These are phyloP conservation scores for Nemania bipapillata DNA, from an alignment of 2,329 filamentous ascomycete genomes.

Conservation along the genomic window DNA sequence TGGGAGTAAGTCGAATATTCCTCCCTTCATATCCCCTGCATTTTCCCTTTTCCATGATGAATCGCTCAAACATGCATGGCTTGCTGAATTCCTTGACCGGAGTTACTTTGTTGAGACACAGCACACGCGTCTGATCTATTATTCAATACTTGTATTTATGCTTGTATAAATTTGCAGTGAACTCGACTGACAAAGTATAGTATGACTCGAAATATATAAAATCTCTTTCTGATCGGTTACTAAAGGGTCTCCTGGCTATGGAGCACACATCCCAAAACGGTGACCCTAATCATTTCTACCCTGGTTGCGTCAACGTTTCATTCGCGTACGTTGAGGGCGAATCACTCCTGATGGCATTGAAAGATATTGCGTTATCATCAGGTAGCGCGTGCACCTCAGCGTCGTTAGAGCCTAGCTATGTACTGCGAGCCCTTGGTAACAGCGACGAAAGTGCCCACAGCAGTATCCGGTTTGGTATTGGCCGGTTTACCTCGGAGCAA, in stretches of 20 bases:
- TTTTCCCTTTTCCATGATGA: slow-evolving; percentile 72
- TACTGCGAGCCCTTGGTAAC: slow-evolving; percentile 90
- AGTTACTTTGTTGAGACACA: slow-evolving; percentile 69
- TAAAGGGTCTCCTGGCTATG: slow-evolving; percentile 83
- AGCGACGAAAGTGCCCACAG: slow-evolving; percentile 98
- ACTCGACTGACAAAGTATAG: slow-evolving; percentile 59
- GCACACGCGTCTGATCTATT: slow-evolving; percentile 72
- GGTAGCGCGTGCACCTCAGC: slow-evolving; percentile 97
- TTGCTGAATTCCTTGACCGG: slow-evolving; percentile 81
- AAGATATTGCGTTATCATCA: slow-evolving; percentile 96
- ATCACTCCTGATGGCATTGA: slow-evolving; percentile 96
- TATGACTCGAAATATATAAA: slow-evolving; percentile 91
- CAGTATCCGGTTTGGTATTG: slow-evolving; percentile 97
- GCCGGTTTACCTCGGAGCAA: slow-evolving; percentile 91
- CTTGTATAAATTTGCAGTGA: background rate
- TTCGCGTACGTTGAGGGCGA: slow-evolving; percentile 99
- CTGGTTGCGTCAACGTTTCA: slow-evolving; percentile 96
- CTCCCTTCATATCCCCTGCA: slow-evolving; percentile 40
- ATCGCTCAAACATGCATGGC: slow-evolving; percentile 87
- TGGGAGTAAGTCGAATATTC: slow-evolving; percentile 74
- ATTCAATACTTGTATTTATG: slow-evolving; percentile 19
- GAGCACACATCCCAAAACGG: slow-evolving; percentile 95
- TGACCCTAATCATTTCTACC: slow-evolving; percentile 83
- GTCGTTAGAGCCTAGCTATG: slow-evolving; percentile 95
- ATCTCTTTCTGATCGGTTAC: slow-evolving; percentile 81